phyloP scores from a whole-genome alignment of 176 grass and related monocot species.

The Pontederia paniculata region DNA sequence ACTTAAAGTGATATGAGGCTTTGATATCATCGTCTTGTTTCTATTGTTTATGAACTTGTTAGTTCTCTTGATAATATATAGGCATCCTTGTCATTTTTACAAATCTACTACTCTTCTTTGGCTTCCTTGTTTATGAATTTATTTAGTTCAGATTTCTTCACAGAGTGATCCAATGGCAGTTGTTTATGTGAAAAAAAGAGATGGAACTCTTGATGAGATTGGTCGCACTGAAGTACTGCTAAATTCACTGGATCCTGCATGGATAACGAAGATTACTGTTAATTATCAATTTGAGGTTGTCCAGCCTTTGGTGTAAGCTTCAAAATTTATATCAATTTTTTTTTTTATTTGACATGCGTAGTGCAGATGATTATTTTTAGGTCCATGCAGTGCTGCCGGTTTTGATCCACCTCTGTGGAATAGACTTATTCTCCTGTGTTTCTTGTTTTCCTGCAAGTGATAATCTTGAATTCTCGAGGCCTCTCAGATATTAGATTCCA shows the following conservation, averaged over 20 bases:
- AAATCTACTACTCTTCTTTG: neutral
- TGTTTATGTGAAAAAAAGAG: slow-evolving; percentile 54
- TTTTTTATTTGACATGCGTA: slow-evolving; percentile 5
- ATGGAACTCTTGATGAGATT: slow-evolving; percentile 82
- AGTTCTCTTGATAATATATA: too few species aligned
- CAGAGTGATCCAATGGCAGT: slow-evolving; percentile 77
- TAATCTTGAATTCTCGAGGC: slow-evolving; percentile 18
- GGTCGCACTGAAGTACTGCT: slow-evolving; percentile 90
- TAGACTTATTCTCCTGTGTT: neutral
- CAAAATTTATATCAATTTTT: slow-evolving; percentile 15
- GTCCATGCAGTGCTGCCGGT: neutral
- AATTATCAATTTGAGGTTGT: slow-evolving; percentile 90
- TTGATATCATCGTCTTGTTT: too few species aligned
- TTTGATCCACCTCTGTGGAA: neutral
- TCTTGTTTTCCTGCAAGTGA: slow-evolving; percentile 17
- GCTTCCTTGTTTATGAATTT: neutral
- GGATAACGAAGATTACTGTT: slow-evolving; percentile 62
- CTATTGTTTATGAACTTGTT: too few species aligned
- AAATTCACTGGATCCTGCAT: slow-evolving; percentile 62
- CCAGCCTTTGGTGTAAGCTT: slow-evolving; percentile 85
- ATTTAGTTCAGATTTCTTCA: slow-evolving; percentile 4
- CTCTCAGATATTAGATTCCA: slow-evolving; percentile 6
- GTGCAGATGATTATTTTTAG: neutral
- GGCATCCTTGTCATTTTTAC: too few species aligned
- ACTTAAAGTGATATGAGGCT: too few species aligned